Conservation (phyloP, 192 early-diverging fungal species). For the Linnemannia hyalina region DNA sequence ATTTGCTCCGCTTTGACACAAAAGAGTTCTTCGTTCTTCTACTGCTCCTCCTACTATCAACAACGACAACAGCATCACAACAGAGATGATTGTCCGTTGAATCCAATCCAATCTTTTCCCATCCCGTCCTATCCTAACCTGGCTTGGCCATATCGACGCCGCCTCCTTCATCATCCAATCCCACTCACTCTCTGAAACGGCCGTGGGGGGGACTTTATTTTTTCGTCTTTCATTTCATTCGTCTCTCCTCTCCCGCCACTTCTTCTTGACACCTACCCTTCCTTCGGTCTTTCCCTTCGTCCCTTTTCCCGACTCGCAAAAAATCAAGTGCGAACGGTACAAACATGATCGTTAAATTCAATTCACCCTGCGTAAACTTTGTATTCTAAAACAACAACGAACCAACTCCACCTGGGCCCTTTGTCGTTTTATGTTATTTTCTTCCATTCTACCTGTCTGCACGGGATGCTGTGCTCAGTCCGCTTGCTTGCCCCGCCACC, state of each 20-base stretch:
- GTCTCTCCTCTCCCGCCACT: background rate
- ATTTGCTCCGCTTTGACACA: background rate
- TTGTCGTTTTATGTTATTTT: background rate
- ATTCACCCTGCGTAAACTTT: background rate
- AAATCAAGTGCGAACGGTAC: background rate
- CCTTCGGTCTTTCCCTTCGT: background rate
- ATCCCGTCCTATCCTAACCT: background rate
- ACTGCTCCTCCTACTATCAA: background rate
- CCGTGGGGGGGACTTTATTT: background rate
- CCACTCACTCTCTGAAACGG: background rate
- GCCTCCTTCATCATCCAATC: background rate
- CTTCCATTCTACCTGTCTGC: background rate
- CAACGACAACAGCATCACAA: background rate
- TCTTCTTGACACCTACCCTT: background rate
- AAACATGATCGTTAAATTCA: background rate
- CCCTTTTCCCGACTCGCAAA: background rate
- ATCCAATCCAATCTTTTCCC: too few relatives aligned
- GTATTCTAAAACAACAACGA: background rate
- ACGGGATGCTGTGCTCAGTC: slow-evolving; percentile 5
- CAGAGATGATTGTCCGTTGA: too few relatives aligned
- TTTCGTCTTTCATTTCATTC: background rate
- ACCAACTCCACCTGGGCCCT: too few relatives aligned
- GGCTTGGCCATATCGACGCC: background rate
- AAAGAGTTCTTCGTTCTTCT: background rate
- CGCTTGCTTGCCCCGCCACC: background rate